Evolutionary conservation across 179 eudicot species (phyloP), one percentile per base, ranked within the genome.

Genomic region (Beta corolliflora): DNA sequence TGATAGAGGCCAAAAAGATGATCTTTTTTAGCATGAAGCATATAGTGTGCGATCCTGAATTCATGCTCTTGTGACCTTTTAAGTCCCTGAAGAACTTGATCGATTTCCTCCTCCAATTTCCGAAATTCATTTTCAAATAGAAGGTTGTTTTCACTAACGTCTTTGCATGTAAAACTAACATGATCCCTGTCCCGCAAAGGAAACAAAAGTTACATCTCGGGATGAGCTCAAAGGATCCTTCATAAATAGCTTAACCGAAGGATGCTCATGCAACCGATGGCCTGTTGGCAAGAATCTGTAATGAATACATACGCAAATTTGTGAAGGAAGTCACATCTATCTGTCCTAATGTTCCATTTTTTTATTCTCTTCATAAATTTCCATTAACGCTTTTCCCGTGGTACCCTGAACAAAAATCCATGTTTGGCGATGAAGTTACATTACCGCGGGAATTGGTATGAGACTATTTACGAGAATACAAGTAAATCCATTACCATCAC

Each of bases 1-100:
- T 83, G 84, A 83, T 90, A 89, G 68, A 95, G 89, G 82, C 81
- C 79, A 45, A 80, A 69, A 60, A 93, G 71, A 71, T 81, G 29
- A 78, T 86, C 88, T 80, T 91, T 92, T 77, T 94, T 91, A 78
- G 90, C 89, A 76, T 74, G 59, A 69, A 94, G 91, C 81, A 81
- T 87, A 80, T 87, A 87, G 81, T 85, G 84, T 15, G 98, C 94
- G 31, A 91, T 81, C 29, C 56, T 85, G 74, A 88, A 94, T 80
- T 95, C 95, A 45, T 78, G 75, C 74, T 89, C 90, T 73, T 95
- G 99, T 14, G 97, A 87, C 83, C 83, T 86, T 77, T 85, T 94
- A 80, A 95, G 89, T 29, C 84, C 89, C 73, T 73, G 80, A 76
- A 95, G 90, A 74, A 89, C 88, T 78, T 75, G 86, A 76, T 90